Evolutionary conservation across 176 grass and related monocot species (phyloP).

Genomic region (Avena eriantha): DNA sequence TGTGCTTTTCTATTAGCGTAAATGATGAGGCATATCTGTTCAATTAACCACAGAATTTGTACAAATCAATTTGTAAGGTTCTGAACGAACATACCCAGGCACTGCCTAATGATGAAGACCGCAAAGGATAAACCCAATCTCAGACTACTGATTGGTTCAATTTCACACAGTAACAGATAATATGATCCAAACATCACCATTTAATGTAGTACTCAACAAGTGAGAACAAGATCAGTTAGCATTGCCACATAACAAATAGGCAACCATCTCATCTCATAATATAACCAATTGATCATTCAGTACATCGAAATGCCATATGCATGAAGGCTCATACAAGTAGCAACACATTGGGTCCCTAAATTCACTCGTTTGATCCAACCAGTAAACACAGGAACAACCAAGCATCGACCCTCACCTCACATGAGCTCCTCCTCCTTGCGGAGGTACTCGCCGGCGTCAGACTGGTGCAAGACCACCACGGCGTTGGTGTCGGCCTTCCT

Average conservation of each 20-base stretch:
- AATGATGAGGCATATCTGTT: too few species aligned
- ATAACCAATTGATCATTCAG: conserved; percentile 5
- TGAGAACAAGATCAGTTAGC: neutral
- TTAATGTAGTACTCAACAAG: neutral
- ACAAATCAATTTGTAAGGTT: neutral
- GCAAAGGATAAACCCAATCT: neutral
- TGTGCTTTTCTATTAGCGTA: too few species aligned
- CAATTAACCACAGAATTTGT: neutral
- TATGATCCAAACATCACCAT: neutral
- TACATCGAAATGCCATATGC: neutral
- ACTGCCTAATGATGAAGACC: neutral
- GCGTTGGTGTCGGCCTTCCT: conserved; percentile 83
- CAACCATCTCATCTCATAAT: neutral
- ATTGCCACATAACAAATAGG: neutral
- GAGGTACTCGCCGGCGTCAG: conserved; percentile 80
- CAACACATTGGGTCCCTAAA: neutral
- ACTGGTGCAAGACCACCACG: conserved; percentile 76
- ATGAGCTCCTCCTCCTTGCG: conserved; percentile 81
- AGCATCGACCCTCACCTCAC: conserved; percentile 39
- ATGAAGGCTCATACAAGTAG: neutral
- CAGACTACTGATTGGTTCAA: neutral
- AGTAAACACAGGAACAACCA: neutral
- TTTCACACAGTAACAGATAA: neutral
- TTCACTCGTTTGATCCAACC: neutral
- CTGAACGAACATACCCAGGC: neutral